A percentile compares a stretch with the other conserved stretches of the same genome.
Conservation (phyloP, 2,329 filamentous ascomycete species). For the Dothidotthia symphoricarpi region DNA sequence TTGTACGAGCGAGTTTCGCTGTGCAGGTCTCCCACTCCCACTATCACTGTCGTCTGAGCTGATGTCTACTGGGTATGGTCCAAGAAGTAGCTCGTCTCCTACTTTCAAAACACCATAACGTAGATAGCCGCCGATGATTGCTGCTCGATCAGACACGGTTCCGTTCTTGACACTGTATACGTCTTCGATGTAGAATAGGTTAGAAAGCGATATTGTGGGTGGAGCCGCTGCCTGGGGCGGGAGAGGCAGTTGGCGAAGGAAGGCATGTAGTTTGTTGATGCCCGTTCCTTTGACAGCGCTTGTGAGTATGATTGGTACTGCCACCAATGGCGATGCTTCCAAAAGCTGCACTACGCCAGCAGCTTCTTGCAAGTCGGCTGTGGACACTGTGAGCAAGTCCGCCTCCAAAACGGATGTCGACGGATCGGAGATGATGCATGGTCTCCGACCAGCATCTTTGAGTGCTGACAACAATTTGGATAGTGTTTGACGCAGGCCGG, state of each 20-base stretch:
- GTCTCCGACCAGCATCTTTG: constrained; percentile 71
- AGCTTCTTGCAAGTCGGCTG: constrained; percentile 58
- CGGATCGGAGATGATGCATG: constrained; percentile 61
- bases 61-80: constrained; percentile 58
- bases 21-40: constrained; percentile 25
- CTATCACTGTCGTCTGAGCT: constrained; percentile 40
- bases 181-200: constrained; percentile 87
- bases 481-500: constrained; percentile 67
- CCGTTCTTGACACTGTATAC: constrained; percentile 66
- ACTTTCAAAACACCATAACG: constrained; percentile 75
- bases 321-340: constrained; percentile 44
- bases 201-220: constrained; percentile 47
- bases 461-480: constrained; percentile 72
- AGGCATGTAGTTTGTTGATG: constrained; percentile 75
- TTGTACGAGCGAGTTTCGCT: constrained; percentile 30
- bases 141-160: constrained; percentile 14
- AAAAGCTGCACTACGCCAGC: constrained; percentile 56
- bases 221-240: constrained; percentile 49
- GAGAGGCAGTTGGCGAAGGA: constrained; percentile 69
- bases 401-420: constrained; percentile 33
- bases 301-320: constrained; percentile 82
- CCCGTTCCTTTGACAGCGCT: constrained; percentile 84
- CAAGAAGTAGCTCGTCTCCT: constrained; percentile 74
- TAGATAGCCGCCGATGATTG: constrained; percentile 82
- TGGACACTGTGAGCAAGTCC: constrained; percentile 56